phyloP scores from a whole-genome alignment of 495 filamentous ascomycete genomes.

The Xylaria telfairii region DNA sequence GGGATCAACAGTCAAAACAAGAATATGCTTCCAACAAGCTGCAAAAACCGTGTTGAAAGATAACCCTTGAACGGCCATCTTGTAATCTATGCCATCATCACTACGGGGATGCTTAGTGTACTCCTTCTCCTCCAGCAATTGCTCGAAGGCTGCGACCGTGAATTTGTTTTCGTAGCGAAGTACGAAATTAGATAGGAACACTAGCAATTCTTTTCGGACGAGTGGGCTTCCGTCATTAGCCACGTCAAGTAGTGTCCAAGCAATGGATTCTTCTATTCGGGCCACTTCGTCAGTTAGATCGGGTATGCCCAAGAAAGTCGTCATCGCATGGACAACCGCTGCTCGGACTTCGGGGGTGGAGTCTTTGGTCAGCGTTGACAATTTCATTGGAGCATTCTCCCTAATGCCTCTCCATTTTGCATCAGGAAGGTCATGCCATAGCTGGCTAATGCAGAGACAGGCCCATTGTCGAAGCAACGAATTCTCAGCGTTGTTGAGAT shows the following conservation, averaged over 20 bases:
- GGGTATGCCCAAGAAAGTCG: slow-evolving; percentile 89
- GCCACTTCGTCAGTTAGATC: slow-evolving; percentile 91
- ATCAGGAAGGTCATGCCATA: slow-evolving; percentile 89
- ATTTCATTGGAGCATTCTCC: slow-evolving; percentile 75
- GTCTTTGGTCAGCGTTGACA: slow-evolving; percentile 84
- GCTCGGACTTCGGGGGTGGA: slow-evolving; percentile 93
- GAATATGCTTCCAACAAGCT: slow-evolving; percentile 90
- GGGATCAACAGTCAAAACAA: slow-evolving; percentile 90
- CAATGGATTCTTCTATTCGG: slow-evolving; percentile 85
- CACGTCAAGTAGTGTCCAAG: slow-evolving; percentile 84
- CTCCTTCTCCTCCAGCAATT: slow-evolving; percentile 83
- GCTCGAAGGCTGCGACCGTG: slow-evolving; percentile 88
- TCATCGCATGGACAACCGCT: slow-evolving; percentile 90
- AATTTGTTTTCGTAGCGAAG: slow-evolving; percentile 92
- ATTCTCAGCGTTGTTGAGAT: slow-evolving; percentile 84
- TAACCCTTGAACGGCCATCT: slow-evolving; percentile 62
- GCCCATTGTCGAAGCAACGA: slow-evolving; percentile 94
- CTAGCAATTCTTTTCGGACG: slow-evolving; percentile 88
- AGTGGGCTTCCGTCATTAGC: slow-evolving; percentile 88
- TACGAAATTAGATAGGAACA: slow-evolving; percentile 93
- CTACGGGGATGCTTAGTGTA: slow-evolving; percentile 57
- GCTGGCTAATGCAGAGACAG: slow-evolving; percentile 92
- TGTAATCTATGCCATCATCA: slow-evolving; percentile 61
- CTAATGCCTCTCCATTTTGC: slow-evolving; percentile 94
- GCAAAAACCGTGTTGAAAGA: slow-evolving; percentile 89